These are phyloP conservation scores for Zalaria obscura DNA, from an alignment of 2,329 filamentous ascomycete species.

Conservation along the genomic window DNA sequence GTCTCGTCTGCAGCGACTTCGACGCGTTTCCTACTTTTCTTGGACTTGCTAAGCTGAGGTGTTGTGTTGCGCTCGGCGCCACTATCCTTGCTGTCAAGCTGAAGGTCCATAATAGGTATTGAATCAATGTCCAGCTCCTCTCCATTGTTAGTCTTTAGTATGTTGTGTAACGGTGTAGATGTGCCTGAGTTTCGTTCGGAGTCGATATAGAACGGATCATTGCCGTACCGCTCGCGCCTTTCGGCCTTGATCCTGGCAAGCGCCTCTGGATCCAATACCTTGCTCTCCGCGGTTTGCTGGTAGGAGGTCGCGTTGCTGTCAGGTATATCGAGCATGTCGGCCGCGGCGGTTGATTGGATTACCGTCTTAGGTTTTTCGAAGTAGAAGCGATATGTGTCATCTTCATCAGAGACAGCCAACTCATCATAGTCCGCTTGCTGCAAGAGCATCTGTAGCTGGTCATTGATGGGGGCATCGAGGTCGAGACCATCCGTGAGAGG, in stretches of 20 bases:
- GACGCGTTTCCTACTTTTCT: constrained; percentile 21
- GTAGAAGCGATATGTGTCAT: constrained; percentile 32
- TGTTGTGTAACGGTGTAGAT: constrained; percentile 67
- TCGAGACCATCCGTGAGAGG: constrained; percentile 63
- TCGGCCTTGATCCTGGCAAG: constrained; percentile 62
- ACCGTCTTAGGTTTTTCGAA: constrained; percentile 22
- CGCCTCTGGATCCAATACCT: constrained; percentile 55
- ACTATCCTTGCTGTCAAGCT: constrained; percentile 40
- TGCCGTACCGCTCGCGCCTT: constrained; percentile 66
- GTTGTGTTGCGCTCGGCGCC: constrained; percentile 4
- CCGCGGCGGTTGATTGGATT: constrained; percentile 19
- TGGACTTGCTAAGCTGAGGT: constrained; percentile 3
- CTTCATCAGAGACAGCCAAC: constrained; percentile 24
- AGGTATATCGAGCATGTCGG: constrained; percentile 27
- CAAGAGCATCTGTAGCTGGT: constrained; percentile 55
- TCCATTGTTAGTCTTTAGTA: constrained; percentile 52
- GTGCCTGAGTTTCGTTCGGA: constrained; percentile 36
- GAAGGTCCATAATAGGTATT: constrained; percentile 89
- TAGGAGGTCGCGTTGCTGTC: constrained; percentile 24
- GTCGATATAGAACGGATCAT: constrained; percentile 90
- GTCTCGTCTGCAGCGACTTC: constrained; percentile 36
- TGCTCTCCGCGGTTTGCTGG: constrained; percentile 28
- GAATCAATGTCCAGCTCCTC: constrained; percentile 79
- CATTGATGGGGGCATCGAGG: constrained; percentile 69
- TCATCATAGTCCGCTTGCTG: constrained; percentile 31